Evolutionary conservation across 1,139 yeast genomes (phyloP).

Genomic region (Suhomyces atakaporum): DNA sequence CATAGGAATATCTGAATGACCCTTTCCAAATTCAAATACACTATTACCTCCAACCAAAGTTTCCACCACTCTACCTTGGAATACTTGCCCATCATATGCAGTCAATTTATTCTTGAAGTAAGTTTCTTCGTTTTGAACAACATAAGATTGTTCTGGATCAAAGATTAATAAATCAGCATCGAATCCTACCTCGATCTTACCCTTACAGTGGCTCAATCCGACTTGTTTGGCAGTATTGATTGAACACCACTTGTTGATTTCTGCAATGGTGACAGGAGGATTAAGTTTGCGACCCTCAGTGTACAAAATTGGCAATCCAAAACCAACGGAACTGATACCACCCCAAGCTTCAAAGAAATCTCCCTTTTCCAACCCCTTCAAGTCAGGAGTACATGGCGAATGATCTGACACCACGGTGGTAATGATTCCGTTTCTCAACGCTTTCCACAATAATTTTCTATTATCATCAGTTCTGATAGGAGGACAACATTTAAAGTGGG

Average conservation of each 20-base stretch:
- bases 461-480: slow-evolving; percentile 81
- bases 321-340: slow-evolving; percentile 92
- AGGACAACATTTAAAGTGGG: slow-evolving; percentile 92
- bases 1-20: slow-evolving; percentile 55
- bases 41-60: slow-evolving; percentile 76
- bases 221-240: slow-evolving; percentile 83
- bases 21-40: slow-evolving; percentile 59
- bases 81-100: slow-evolving; percentile 73
- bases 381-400: slow-evolving; percentile 92
- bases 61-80: slow-evolving; percentile 73
- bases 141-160: slow-evolving; percentile 61
- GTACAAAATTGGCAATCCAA: slow-evolving; percentile 78
- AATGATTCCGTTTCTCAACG: slow-evolving; percentile 62
- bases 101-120: slow-evolving; percentile 83
- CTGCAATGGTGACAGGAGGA: slow-evolving; percentile 57
- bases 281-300: slow-evolving; percentile 65
- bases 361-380: slow-evolving; percentile 78
- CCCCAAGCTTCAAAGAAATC: slow-evolving; percentile 96
- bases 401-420: slow-evolving; percentile 94
- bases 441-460: slow-evolving; percentile 74
- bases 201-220: slow-evolving; percentile 73
- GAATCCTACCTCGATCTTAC: slow-evolving; percentile 66
- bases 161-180: slow-evolving; percentile 89
- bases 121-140: slow-evolving; percentile 58
- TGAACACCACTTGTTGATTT: slow-evolving; percentile 77